Conservation (phyloP, 495 filamentous ascomycete genomes). For the Penicillium lividum region DNA sequence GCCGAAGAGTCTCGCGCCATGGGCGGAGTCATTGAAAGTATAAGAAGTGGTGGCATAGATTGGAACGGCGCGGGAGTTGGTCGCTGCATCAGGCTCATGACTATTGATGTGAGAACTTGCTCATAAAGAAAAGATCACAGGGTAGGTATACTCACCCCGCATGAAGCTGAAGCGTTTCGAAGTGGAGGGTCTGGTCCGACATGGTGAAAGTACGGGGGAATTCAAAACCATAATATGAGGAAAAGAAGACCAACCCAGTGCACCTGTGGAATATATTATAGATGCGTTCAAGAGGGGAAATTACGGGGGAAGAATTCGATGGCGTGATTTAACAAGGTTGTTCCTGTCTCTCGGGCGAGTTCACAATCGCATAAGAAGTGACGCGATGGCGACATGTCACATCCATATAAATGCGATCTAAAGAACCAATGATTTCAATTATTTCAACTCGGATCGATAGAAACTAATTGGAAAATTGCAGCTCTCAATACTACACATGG, state of each 20-base stretch:
- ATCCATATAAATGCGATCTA: no score
- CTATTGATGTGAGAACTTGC: conserved; percentile 40
- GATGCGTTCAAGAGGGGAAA: not conserved
- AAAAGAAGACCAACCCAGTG: no score
- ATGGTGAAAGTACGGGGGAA: conserved; percentile 24
- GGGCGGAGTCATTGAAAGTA: conserved; percentile 94
- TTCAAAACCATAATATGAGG: not conserved
- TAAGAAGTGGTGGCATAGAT: conserved; percentile 96
- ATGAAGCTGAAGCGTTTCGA: conserved; percentile 96
- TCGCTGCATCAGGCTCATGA: conserved; percentile 79
- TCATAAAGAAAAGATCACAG: conserved; percentile 1
- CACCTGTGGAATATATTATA: not conserved
- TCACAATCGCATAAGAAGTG: no score
- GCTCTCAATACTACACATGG: no score
- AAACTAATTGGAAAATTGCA: no score
- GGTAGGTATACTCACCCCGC: conserved; percentile 69
- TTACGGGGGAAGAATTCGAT: not conserved
- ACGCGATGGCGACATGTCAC: no score
- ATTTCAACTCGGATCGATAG: no score
- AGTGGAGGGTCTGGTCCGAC: conserved; percentile 46
- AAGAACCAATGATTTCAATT: no score
- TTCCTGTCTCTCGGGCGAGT: not conserved
- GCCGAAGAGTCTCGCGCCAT: conserved; percentile 93
- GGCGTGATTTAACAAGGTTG: not conserved
- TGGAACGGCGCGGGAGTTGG: conserved; percentile 89